Conservation (phyloP, 169 alveolate species). For the Eimeria necatrix region DNA sequence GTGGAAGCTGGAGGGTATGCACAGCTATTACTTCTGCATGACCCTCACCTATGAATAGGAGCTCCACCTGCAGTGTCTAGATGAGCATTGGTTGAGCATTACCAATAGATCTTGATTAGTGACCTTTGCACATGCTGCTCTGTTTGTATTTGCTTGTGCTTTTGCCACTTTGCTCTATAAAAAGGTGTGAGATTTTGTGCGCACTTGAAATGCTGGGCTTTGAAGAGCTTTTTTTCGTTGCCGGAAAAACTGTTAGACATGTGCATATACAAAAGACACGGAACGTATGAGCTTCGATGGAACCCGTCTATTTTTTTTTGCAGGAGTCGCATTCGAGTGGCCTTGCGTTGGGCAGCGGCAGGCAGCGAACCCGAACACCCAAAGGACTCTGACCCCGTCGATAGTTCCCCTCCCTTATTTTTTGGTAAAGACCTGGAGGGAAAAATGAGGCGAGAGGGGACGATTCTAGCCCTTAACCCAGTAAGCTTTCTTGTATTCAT, state of each 20-base stretch:
- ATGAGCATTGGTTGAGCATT: too few relatives aligned
- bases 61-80: too few relatives aligned
- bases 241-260: neutral
- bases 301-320: neutral
- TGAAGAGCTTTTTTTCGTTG: neutral
- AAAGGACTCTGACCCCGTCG: too few relatives aligned
- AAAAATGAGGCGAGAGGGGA: neutral
- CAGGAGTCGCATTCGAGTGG: constrained; percentile 1
- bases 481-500: neutral
- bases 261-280: neutral
- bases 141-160: neutral
- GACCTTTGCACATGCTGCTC: neutral
- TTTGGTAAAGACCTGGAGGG: neutral
- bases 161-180: neutral
- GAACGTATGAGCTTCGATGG: neutral
- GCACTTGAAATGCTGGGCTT: neutral
- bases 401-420: too few relatives aligned
- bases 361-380: neutral
- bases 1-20: neutral
- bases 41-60: too few relatives aligned
- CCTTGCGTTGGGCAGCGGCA: neutral
- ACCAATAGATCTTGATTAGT: too few relatives aligned
- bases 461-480: neutral
- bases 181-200: too few relatives aligned
- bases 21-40: neutral